Percentiles rank a stretch among this genome's conserved stretches.
These are phyloP conservation scores for Penicillium sp. DNA, from an alignment of 2,329 filamentous ascomycete genomes.

Conservation along the genomic window DNA sequence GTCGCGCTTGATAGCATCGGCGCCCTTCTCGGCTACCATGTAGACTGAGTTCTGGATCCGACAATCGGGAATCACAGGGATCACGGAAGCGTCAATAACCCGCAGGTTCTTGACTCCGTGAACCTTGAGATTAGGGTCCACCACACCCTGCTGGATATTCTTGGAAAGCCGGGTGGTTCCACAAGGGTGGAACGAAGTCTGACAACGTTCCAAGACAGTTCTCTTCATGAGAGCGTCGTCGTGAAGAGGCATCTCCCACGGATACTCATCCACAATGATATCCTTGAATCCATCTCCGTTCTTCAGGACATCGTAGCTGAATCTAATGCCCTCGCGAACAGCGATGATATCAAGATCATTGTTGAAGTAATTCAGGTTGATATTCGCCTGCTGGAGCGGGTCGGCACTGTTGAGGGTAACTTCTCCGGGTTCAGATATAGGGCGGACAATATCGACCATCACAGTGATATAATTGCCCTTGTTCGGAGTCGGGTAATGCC, in stretches of 20 bases:
- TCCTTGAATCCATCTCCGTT: slow-evolving; percentile 57
- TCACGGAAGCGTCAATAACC: slow-evolving; percentile 57
- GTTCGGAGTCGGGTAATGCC: slow-evolving; percentile 46
- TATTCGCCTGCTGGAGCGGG: slow-evolving; percentile 39
- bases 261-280: slow-evolving; percentile 49
- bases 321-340: slow-evolving; percentile 59
- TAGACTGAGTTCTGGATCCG: slow-evolving; percentile 63
- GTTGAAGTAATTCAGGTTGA: slow-evolving; percentile 48
- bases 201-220: slow-evolving; percentile 57
- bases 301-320: slow-evolving; percentile 56
- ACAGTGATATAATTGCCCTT: slow-evolving; percentile 57
- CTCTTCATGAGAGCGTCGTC: slow-evolving; percentile 59
- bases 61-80: slow-evolving; percentile 57
- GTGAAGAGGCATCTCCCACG: slow-evolving; percentile 60
- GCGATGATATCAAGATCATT: slow-evolving; percentile 57
- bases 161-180: slow-evolving; percentile 57
- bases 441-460: slow-evolving; percentile 54
- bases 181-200: slow-evolving; percentile 56
- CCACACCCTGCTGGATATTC: slow-evolving; percentile 53
- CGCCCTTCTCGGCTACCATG: slow-evolving; percentile 56
- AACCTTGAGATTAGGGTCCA: slow-evolving; percentile 53
- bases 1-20: slow-evolving; percentile 10
- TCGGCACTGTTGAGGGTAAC: slow-evolving; percentile 45
- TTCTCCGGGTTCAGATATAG: slow-evolving; percentile 42
- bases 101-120: slow-evolving; percentile 56